phyloP scores from a whole-genome alignment of 768 basidiomycete genomes.

The Podaxis pistillaris region DNA sequence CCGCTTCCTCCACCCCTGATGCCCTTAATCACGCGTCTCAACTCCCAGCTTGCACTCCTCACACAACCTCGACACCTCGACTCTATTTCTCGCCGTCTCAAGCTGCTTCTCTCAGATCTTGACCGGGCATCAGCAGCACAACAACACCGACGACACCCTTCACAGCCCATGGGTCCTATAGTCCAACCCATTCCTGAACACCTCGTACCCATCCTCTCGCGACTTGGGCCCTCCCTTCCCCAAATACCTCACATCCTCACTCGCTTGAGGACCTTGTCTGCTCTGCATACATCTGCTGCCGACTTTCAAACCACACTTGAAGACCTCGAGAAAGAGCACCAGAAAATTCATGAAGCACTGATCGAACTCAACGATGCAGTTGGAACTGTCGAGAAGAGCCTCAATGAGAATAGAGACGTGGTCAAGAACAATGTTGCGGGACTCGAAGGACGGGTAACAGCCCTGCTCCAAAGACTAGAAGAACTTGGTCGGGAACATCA shows the following conservation, averaged over 20 bases:
- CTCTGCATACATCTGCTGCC: conserved; percentile 78
- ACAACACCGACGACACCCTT: conserved; percentile 44
- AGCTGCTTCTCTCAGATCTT: conserved; percentile 88
- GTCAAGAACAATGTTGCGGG: conserved; percentile 74
- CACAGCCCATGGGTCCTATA: conserved; percentile 34
- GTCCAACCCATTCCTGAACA: conserved; percentile 47
- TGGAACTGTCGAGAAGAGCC: conserved; percentile 67
- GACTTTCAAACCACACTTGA: conserved; percentile 70
- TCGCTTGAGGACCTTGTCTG: conserved; percentile 80
- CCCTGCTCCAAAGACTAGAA: conserved; percentile 40
- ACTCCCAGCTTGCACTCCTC: conserved; percentile 81
- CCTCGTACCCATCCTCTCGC: conserved; percentile 64
- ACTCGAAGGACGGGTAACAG: conserved; percentile 54
- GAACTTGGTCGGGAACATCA: conserved; percentile 28
- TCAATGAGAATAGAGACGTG: conserved; percentile 68
- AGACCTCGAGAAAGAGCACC: conserved; percentile 71
- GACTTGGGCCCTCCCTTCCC: conserved; percentile 70
- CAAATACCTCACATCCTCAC: conserved; percentile 90
- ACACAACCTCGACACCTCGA: conserved; percentile 97
- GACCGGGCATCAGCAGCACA: conserved; percentile 71
- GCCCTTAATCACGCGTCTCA: conserved; percentile 77
- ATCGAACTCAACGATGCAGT: conserved; percentile 70
- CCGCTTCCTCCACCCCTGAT: conserved; percentile 81
- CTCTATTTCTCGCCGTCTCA: conserved; percentile 90
- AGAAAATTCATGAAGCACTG: conserved; percentile 57